Conservation (phyloP, 148 eudicot species). For the Chenopodium suecicum region DNA sequence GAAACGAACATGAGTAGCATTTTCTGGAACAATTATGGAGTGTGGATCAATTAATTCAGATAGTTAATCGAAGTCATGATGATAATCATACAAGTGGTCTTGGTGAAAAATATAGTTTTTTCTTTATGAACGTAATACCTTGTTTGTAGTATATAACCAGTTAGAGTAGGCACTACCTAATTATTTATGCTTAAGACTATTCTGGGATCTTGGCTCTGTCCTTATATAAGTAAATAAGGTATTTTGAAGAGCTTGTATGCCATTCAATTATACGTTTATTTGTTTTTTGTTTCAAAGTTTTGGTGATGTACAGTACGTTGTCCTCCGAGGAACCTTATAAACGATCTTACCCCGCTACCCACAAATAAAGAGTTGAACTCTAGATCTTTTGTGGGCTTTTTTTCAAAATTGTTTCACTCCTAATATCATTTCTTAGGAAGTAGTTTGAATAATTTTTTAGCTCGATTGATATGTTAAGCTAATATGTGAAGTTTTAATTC, state of each 20-base stretch:
- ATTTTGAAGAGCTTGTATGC: not conserved
- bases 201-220: not conserved
- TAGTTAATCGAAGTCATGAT: slow-evolving; percentile 3
- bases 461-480: no score
- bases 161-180: slow-evolving; percentile 15
- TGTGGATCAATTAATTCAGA: not conserved
- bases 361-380: no score
- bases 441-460: no score
- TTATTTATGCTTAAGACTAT: not conserved
- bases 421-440: no score
- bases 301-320: not conserved
- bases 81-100: not conserved
- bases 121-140: not conserved
- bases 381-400: no score
- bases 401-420: no score
- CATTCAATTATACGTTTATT: not conserved
- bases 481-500: no score
- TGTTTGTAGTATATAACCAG: slow-evolving; percentile 25
- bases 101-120: slow-evolving; percentile 11
- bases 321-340: no score
- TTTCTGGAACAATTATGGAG: not conserved
- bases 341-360: no score
- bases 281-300: not conserved
- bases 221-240: slow-evolving; percentile 20
- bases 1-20: not conserved